Evolutionary conservation across 139 green algal genomes (phyloP).

Genomic region (Tetradesmus lagerheimii): DNA sequence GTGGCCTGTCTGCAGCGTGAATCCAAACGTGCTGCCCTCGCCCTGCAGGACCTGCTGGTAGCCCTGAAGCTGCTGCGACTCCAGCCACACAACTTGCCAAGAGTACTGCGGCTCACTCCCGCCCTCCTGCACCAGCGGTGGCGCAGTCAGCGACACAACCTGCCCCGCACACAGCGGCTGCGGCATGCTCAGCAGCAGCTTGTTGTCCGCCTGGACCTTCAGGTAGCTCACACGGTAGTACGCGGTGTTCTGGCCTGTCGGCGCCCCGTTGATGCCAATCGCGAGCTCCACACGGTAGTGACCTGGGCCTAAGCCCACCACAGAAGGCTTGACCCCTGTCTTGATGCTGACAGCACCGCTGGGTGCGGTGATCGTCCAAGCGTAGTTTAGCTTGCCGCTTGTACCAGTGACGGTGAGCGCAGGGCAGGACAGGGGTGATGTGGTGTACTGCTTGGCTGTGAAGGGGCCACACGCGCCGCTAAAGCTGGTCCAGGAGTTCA

Average conservation of each 20-base stretch:
- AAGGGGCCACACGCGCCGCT: constrained; percentile 35
- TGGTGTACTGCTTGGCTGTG: constrained; percentile 28
- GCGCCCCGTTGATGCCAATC: background rate
- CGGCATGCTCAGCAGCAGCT: constrained; percentile 22
- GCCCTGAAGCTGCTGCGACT: background rate
- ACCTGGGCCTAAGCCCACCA: background rate
- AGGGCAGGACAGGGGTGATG: background rate
- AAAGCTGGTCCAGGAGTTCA: background rate
- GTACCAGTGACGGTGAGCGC: background rate
- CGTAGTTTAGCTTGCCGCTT: background rate
- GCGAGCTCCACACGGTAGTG: constrained; percentile 16
- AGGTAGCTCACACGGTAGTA: constrained; percentile 27
- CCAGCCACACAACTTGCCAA: constrained; percentile 1
- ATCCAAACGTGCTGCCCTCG: constrained; percentile 22
- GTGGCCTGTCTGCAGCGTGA: constrained; percentile 10
- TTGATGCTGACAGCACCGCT: background rate
- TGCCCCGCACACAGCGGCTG: constrained; percentile 14
- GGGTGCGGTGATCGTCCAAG: constrained; percentile 11
- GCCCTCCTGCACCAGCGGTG: background rate
- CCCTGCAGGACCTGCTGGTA: constrained; percentile 2
- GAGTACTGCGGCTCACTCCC: background rate
- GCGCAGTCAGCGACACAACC: background rate
- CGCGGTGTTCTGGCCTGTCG: background rate
- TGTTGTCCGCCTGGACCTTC: background rate
- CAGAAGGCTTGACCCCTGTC: background rate